A percentile compares a stretch with the other conserved stretches of the same genome.
These are phyloP conservation scores for Clavaria fumosa DNA, from an alignment of 768 basidiomycete genomes.

Conservation along the genomic window DNA sequence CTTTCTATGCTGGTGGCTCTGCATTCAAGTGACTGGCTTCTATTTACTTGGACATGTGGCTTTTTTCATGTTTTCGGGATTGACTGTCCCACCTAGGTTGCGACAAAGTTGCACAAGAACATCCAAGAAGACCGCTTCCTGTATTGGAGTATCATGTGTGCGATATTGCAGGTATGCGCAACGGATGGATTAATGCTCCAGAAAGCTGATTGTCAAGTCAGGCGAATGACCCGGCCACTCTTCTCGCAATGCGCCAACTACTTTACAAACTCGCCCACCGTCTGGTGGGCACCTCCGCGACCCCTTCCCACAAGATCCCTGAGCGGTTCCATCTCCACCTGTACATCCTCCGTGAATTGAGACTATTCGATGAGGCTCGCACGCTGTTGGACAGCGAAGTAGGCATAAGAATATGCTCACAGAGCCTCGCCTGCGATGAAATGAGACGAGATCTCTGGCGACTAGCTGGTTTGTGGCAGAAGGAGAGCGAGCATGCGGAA, in stretches of 20 bases:
- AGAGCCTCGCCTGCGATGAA: conserved; percentile 62
- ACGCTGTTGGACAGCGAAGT: conserved; percentile 52
- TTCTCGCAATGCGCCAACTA: conserved; percentile 44
- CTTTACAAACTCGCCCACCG: conserved; percentile 68
- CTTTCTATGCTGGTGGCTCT: not conserved
- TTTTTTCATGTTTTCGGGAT: conserved; percentile 3
- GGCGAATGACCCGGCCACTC: conserved; percentile 57
- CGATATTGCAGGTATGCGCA: conserved; percentile 52
- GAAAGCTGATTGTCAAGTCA: conserved; percentile 15
- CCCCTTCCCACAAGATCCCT: conserved; percentile 45
- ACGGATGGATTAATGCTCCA: not conserved
- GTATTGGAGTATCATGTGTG: conserved; percentile 72
- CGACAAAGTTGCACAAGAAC: conserved; percentile 69
- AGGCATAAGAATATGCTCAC: conserved; percentile 50
- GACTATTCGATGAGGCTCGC: conserved; percentile 54
- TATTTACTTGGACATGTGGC: not conserved
- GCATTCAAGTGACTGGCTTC: not conserved
- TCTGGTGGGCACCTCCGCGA: conserved; percentile 45
- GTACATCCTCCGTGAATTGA: conserved; percentile 51
- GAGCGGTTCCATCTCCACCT: conserved; percentile 73
- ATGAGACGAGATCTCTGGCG: conserved; percentile 58
- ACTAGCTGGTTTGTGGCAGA: conserved; percentile 34
- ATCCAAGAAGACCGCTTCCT: conserved; percentile 71
- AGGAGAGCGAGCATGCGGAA: conserved; percentile 50
- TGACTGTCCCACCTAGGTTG: conserved; percentile 31